Evolutionary conservation across 75 land plant genomes (phyloP).

Genomic region (Cryptomeria japonica): DNA sequence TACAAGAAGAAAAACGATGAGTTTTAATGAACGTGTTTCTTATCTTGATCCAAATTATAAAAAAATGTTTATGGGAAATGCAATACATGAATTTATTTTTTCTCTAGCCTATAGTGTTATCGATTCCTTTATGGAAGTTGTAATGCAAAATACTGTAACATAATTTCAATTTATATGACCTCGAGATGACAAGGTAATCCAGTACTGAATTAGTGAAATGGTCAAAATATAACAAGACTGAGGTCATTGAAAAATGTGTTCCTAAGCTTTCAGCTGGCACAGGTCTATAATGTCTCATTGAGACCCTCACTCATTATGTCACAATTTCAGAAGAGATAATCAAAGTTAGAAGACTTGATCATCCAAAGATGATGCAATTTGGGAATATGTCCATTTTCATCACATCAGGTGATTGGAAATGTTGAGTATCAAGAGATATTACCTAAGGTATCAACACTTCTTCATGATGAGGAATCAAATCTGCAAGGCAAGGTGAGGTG

Average conservation of each 20-base stretch:
- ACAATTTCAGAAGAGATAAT: too few species aligned
- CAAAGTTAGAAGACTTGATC: too few species aligned
- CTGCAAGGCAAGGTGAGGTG: too few species aligned
- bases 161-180: not conserved
- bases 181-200: not conserved
- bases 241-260: not conserved
- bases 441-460: too few species aligned
- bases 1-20: conserved; percentile 20
- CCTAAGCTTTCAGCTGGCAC: not conserved
- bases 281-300: not conserved
- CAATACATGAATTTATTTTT: not conserved
- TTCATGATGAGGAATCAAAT: too few species aligned
- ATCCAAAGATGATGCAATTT: too few species aligned
- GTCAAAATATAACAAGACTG: not conserved
- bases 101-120: not conserved
- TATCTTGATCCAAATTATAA: not conserved
- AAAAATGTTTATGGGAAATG: not conserved
- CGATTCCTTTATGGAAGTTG: not conserved
- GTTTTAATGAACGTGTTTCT: too few species aligned
- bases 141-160: not conserved
- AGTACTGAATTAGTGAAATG: not conserved
- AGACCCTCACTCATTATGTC: not conserved
- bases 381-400: too few species aligned
- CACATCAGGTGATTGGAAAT: too few species aligned
- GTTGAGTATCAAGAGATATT: too few species aligned